These are phyloP conservation scores for Fusarium agapanthi DNA, from an alignment of 2,329 filamentous ascomycete species.

Conservation along the genomic window DNA sequence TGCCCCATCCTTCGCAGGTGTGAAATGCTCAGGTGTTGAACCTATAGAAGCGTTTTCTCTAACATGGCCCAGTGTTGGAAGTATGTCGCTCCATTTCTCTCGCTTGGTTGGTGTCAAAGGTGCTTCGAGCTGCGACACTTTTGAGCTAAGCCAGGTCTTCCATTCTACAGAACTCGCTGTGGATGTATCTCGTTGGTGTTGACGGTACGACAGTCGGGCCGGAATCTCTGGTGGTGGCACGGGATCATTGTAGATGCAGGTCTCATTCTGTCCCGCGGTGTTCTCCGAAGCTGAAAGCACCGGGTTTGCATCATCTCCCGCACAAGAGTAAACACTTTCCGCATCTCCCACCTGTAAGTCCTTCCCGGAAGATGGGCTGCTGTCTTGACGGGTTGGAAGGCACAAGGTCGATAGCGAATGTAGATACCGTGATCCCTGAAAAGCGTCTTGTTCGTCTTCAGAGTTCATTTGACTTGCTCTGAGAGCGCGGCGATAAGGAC, in stretches of 20 bases:
- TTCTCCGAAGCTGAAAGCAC: not conserved
- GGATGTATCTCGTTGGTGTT: constrained; percentile 50
- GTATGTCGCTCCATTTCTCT: not conserved
- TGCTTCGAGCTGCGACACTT: constrained; percentile 58
- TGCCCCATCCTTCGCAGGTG: not conserved
- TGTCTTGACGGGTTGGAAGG: constrained; percentile 52
- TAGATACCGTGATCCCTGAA: constrained; percentile 49
- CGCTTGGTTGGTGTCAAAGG: constrained; percentile 20
- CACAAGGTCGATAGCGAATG: constrained; percentile 52
- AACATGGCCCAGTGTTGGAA: constrained; percentile 51
- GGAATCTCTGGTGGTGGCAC: constrained; percentile 3
- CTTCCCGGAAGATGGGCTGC: constrained; percentile 51
- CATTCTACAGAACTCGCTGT: constrained; percentile 61
- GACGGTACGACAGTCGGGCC: constrained; percentile 33
- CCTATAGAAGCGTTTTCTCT: constrained; percentile 62
- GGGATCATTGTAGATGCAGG: constrained; percentile 7
- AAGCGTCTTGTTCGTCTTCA: constrained; percentile 34
- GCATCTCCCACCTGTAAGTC: constrained; percentile 52
- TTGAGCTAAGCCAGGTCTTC: constrained; percentile 64
- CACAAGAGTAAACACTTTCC: constrained; percentile 60
- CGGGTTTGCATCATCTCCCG: constrained; percentile 35
- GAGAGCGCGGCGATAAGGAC: constrained; percentile 64
- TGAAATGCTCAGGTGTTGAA: constrained; percentile 35
- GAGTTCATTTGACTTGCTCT: constrained; percentile 55
- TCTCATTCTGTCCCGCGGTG: not conserved